phyloP scores from a whole-genome alignment of 371 early-diverging fungal species.

The Mucor racemosus region DNA sequence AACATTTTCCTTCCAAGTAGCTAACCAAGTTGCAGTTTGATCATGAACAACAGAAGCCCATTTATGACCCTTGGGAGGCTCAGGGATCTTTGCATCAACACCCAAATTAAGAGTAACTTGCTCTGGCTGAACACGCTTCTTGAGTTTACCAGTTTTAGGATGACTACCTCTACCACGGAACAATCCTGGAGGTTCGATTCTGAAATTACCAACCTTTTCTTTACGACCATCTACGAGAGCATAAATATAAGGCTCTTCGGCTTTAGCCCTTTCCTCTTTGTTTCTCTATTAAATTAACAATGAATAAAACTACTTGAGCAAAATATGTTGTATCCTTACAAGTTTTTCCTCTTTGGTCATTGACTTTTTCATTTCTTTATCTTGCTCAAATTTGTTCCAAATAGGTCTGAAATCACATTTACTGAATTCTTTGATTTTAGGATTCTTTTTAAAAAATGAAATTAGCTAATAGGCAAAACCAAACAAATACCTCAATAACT shows the following conservation, averaged over 20 bases:
- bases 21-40: slow-evolving; percentile 95
- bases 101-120: slow-evolving; percentile 94
- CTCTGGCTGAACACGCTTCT: slow-evolving; percentile 89
- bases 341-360: slow-evolving; percentile 92
- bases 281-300: slow-evolving; percentile 32
- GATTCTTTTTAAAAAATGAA: slow-evolving; percentile 11
- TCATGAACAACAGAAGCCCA: slow-evolving; percentile 92
- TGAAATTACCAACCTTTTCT: slow-evolving; percentile 97
- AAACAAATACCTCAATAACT: slow-evolving; percentile 2
- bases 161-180: slow-evolving; percentile 98
- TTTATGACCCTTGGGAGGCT: slow-evolving; percentile 85
- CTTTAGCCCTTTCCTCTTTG: slow-evolving; percentile 73
- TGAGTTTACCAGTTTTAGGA: slow-evolving; percentile 92
- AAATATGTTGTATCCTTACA: slow-evolving; percentile 30
- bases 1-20: slow-evolving; percentile 97
- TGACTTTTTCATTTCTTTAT: slow-evolving; percentile 80
- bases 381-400: slow-evolving; percentile 74
- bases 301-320: neutral
- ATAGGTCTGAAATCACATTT: slow-evolving; percentile 94
- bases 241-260: slow-evolving; percentile 80
- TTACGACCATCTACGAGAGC: slow-evolving; percentile 88
- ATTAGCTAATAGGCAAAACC: no score
- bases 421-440: slow-evolving; percentile 76
- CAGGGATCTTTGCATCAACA: slow-evolving; percentile 77
- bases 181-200: slow-evolving; percentile 96